Conservation (phyloP, 805 yeast species). For the Candida anglica region DNA sequence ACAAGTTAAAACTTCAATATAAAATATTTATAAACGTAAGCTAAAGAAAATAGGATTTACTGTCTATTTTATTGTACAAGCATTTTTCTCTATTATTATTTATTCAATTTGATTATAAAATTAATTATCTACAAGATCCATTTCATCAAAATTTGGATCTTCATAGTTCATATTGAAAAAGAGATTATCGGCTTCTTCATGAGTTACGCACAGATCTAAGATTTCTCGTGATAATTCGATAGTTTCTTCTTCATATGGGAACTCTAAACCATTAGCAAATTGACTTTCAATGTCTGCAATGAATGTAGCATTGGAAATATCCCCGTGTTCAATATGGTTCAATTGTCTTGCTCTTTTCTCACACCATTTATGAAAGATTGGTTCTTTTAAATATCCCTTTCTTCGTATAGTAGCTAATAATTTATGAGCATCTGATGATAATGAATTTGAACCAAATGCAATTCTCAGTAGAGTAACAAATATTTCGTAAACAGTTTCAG, state of each 20-base stretch:
- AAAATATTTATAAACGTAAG: not conserved
- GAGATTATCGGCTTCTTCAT: conserved; percentile 76
- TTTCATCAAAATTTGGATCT: conserved; percentile 17
- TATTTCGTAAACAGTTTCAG: conserved; percentile 42
- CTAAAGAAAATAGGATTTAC: too few species aligned
- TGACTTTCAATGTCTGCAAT: conserved; percentile 37
- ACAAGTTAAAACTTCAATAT: not conserved
- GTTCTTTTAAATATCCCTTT: conserved; percentile 18
- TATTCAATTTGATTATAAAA: not conserved
- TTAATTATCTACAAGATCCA: conserved; percentile 15
- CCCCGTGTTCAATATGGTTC: conserved; percentile 22
- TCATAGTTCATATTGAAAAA: conserved; percentile 60
- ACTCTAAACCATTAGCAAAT: conserved; percentile 56
- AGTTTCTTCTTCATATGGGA: conserved; percentile 57
- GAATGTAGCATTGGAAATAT: conserved; percentile 11
- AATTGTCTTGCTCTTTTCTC: conserved; percentile 37
- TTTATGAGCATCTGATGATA: conserved; percentile 31
- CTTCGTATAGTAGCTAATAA: conserved; percentile 33
- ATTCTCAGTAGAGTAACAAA: conserved; percentile 50
- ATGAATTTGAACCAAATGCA: conserved; percentile 46
- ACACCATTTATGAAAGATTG: conserved; percentile 44
- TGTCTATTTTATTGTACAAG: not conserved
- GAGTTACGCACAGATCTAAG: conserved; percentile 62
- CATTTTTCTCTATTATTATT: not conserved
- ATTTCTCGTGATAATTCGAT: conserved; percentile 70